These are phyloP conservation scores for Capsicum rhomboideum DNA, from an alignment of 257 asterid genomes.

Conservation along the genomic window DNA sequence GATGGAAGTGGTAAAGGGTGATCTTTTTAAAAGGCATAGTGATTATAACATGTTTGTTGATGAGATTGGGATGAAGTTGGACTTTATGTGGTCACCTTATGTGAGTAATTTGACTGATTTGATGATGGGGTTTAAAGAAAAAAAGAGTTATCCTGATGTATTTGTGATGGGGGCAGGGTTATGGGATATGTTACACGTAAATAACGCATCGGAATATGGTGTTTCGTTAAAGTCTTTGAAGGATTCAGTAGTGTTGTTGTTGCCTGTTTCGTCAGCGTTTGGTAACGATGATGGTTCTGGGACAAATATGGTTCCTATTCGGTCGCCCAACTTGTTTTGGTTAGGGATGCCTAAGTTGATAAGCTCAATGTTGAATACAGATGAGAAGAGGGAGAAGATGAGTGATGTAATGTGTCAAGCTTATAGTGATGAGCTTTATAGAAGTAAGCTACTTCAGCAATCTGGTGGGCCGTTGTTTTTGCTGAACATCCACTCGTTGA, in stretches of 20 bases:
- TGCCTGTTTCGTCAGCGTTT: constrained; percentile 46
- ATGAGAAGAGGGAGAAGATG: constrained; percentile 75
- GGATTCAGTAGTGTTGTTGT: constrained; percentile 49
- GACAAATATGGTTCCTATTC: constrained; percentile 6
- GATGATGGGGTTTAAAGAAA: constrained; percentile 29
- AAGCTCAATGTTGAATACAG: constrained; percentile 61
- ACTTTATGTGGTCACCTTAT: constrained; percentile 85
- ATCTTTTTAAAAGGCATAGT: constrained; percentile 88
- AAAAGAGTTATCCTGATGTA: constrained; percentile 55
- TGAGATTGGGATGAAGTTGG: constrained; percentile 76
- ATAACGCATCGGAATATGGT: constrained; percentile 51
- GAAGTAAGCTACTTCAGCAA: constrained; percentile 45
- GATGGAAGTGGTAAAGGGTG: constrained; percentile 38
- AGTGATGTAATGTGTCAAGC: constrained; percentile 27
- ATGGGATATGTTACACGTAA: constrained; percentile 90
- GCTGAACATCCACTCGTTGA: constrained; percentile 56
- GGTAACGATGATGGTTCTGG: not conserved
- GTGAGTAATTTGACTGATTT: constrained; percentile 56
- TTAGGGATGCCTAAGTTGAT: constrained; percentile 82
- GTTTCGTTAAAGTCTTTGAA: constrained; percentile 33
- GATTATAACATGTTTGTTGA: constrained; percentile 62
- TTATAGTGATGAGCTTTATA: constrained; percentile 41
- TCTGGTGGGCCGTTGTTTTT: constrained; percentile 65
- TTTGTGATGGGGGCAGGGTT: constrained; percentile 87
- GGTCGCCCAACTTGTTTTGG: constrained; percentile 75